These are phyloP conservation scores for Verticillium albo-atrum DNA, from an alignment of 2,329 filamentous ascomycete genomes.

Conservation along the genomic window DNA sequence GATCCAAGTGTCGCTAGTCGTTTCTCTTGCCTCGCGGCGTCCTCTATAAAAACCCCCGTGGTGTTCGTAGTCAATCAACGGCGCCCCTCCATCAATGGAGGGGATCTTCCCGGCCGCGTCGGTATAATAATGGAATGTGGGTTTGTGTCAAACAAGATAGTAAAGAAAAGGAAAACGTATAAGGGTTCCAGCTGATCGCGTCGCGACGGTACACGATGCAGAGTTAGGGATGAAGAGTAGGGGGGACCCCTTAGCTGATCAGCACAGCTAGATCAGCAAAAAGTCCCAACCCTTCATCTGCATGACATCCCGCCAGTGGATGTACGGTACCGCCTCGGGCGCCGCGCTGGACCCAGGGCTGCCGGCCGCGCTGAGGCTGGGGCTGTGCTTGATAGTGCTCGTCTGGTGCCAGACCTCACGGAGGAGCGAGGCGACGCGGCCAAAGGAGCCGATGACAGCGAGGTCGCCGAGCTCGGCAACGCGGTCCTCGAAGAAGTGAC, in stretches of 20 bases:
- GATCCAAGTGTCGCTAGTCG: not conserved
- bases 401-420: constrained; percentile 83
- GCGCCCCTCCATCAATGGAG: not conserved
- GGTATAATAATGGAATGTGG: constrained; percentile 8
- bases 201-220: not conserved
- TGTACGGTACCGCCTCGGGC: constrained; percentile 43
- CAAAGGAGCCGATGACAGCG: constrained; percentile 79
- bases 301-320: constrained; percentile 96
- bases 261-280: constrained; percentile 64
- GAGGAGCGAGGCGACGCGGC: constrained; percentile 73
- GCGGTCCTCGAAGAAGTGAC: constrained; percentile 72
- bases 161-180: constrained; percentile 12
- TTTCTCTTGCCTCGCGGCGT: constrained; percentile 34
- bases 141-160: constrained; percentile 17
- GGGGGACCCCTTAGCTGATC: not conserved
- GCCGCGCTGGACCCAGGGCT: constrained; percentile 26
- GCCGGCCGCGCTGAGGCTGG: constrained; percentile 25
- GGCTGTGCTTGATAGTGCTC: constrained; percentile 41
- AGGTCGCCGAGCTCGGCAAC: constrained; percentile 69
- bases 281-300: constrained; percentile 87
- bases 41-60: constrained; percentile 22
- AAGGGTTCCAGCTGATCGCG: constrained; percentile 11
- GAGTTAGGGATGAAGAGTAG: not conserved
- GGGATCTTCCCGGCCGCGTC: constrained; percentile 1
- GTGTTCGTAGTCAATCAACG: not conserved